phyloP scores from a whole-genome alignment of 805 yeast species.

The Wickerhamiella galacta region DNA sequence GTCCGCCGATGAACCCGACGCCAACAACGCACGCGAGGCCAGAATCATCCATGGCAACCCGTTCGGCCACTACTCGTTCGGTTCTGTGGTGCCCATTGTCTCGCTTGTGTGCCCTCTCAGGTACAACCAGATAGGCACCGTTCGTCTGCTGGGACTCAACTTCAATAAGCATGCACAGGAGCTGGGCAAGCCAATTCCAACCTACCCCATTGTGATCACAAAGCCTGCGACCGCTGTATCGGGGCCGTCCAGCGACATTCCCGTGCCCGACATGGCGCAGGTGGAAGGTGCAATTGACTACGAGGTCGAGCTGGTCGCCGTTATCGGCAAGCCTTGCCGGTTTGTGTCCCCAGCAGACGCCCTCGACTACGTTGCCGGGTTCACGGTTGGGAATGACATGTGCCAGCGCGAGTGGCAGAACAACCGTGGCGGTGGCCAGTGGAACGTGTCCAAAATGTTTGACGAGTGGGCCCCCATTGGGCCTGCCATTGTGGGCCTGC shows the following conservation, averaged over 20 bases:
- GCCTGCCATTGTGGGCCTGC: slow-evolving; percentile 31
- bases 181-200: slow-evolving; percentile 27
- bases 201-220: slow-evolving; percentile 34
- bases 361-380: slow-evolving; percentile 32
- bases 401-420: slow-evolving; percentile 43
- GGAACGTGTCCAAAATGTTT: slow-evolving; percentile 35
- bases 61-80: slow-evolving; percentile 25
- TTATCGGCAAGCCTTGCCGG: slow-evolving; percentile 34
- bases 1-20: slow-evolving; percentile 22
- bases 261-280: slow-evolving; percentile 23
- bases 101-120: slow-evolving; percentile 28
- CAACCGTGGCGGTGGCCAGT: slow-evolving; percentile 36
- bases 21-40: slow-evolving; percentile 27
- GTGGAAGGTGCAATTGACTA: slow-evolving; percentile 27
- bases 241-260: slow-evolving; percentile 29
- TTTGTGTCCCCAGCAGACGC: slow-evolving; percentile 30
- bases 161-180: slow-evolving; percentile 30
- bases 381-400: slow-evolving; percentile 38
- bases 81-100: slow-evolving; percentile 22
- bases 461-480: slow-evolving; percentile 45
- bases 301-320: slow-evolving; percentile 37
- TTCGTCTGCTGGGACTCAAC: slow-evolving; percentile 37
- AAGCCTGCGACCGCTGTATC: slow-evolving; percentile 32
- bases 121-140: slow-evolving; percentile 23
- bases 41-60: slow-evolving; percentile 32